Base-by-base conservation (phyloP, 2,329 filamentous ascomycete species). In the Furcasterigmium sp. region DNA sequence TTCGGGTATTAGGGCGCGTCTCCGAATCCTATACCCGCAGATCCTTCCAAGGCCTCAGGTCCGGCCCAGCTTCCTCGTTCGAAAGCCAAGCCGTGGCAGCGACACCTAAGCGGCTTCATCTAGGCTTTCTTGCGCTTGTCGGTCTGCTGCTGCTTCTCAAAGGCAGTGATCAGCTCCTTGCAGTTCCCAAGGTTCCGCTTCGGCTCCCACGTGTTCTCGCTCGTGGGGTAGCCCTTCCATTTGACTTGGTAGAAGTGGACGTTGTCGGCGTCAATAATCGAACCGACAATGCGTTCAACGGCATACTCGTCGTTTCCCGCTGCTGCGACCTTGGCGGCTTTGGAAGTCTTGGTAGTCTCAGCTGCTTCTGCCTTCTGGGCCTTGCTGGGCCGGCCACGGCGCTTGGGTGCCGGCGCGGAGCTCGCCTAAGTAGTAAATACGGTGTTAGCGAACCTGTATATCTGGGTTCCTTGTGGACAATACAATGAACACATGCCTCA, bases 151-250 rank as follows among this genome's bases (percentile, higher is more conserved):
- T 49, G 45, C 42, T 56, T 45, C 46, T 73, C 64, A 44, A 65
- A 74, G 3, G 52, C 56, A 9, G 53, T 51, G 25, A 76, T 50
- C 1, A 67, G 48, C 2, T 51, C 49, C 9, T 47, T 44, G 43
- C 72, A 73, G 3, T 69, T 62, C 0, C 39, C 42, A 15, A 79
- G 51, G 44, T 76, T 69, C 15, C 44, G 53, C 52, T 62, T 67
- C 2, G 72, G 72, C 59, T 78, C 76, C 77, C 76, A 80, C 0
- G 74, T 78, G 45, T 70, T 76, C 1, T 72, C 54, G 15, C 60
- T 56, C 1, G 51, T 47, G 0, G 61, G 40, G 42, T 64, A 79
- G 0, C 70, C 72, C 49, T 69, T 67, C 77, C 76, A 80, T 55
- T 79, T 76, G 42, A 81, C 66, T 4, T 61, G 47, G 53, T 73